phyloP scores from a whole-genome alignment of 768 basidiomycete species.

The Floccularia luteovirens region DNA sequence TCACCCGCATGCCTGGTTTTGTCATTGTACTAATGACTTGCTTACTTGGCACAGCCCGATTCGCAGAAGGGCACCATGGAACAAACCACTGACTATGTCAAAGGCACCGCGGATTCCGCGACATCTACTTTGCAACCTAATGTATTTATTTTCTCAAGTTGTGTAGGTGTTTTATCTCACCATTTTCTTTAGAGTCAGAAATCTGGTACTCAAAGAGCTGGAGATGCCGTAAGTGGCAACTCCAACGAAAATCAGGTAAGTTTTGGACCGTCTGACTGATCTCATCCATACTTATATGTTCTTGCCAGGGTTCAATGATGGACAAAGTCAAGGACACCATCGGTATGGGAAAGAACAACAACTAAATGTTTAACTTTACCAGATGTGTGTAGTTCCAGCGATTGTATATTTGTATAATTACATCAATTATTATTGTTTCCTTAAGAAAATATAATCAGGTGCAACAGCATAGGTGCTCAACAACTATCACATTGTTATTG shows the following conservation, averaged over 20 bases:
- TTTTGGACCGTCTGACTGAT: not conserved
- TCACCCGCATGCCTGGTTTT: too few species aligned
- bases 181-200: constrained; percentile 36
- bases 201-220: constrained; percentile 37
- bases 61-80: constrained; percentile 50
- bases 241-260: constrained; percentile 35
- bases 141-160: constrained; percentile 20
- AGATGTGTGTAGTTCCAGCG: not conserved
- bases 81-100: constrained; percentile 38
- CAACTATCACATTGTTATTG: too few species aligned
- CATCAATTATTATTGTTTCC: too few species aligned
- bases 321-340: constrained; percentile 47
- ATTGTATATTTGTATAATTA: too few species aligned
- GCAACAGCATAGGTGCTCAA: too few species aligned
- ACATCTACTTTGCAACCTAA: constrained; percentile 44
- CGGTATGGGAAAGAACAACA: constrained; percentile 32
- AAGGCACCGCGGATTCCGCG: constrained; percentile 37
- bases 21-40: not conserved
- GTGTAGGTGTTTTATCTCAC: not conserved
- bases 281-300: not conserved
- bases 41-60: constrained; percentile 34
- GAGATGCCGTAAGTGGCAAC: constrained; percentile 40
- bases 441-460: too few species aligned
- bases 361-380: not conserved
- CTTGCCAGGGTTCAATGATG: constrained; percentile 28